phyloP scores from a whole-genome alignment of 1,284 basidiomycete genomes.

The Papiliotrema laurentii region DNA sequence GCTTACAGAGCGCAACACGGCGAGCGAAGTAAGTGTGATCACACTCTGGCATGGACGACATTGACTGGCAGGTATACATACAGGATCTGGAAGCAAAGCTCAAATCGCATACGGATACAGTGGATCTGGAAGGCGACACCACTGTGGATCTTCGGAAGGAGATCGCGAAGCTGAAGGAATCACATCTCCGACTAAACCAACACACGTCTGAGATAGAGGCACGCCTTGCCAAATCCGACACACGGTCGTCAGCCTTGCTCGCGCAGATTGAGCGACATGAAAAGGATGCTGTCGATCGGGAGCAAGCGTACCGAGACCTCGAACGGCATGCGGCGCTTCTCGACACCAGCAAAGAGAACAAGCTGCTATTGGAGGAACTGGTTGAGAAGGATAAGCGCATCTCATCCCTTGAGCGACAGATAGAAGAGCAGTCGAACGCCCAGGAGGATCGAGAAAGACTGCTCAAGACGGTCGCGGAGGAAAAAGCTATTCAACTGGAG shows the following conservation, averaged over 20 bases:
- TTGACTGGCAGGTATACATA: slow-evolving; percentile 63
- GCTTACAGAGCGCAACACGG: slow-evolving; percentile 78
- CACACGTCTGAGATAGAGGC: slow-evolving; percentile 89
- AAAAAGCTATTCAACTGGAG: slow-evolving; percentile 13
- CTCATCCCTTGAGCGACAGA: slow-evolving; percentile 66
- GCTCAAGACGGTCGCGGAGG: slow-evolving; percentile 17
- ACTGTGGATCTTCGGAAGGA: slow-evolving; percentile 80
- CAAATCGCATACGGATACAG: slow-evolving; percentile 72
- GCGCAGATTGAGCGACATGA: slow-evolving; percentile 73
- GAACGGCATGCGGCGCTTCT: slow-evolving; percentile 65
- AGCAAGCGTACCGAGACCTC: slow-evolving; percentile 62
- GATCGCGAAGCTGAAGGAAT: slow-evolving; percentile 69
- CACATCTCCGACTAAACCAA: slow-evolving; percentile 63
- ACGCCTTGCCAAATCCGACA: slow-evolving; percentile 72
- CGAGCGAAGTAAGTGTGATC: slow-evolving; percentile 65
- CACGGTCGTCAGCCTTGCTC: slow-evolving; percentile 64
- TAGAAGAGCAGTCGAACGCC: slow-evolving; percentile 41
- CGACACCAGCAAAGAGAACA: slow-evolving; percentile 61
- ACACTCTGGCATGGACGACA: not conserved
- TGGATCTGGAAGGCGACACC: slow-evolving; percentile 67
- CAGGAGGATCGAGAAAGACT: slow-evolving; percentile 55
- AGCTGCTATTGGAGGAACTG: slow-evolving; percentile 61
- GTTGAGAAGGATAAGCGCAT: slow-evolving; percentile 73
- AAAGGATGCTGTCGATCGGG: slow-evolving; percentile 64
- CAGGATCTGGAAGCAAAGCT: slow-evolving; percentile 87